Percentiles rank a stretch among this genome's conserved stretches.
Evolutionary conservation across 768 basidiomycete genomes (phyloP).

Genomic region (Tulasnella sp.): DNA sequence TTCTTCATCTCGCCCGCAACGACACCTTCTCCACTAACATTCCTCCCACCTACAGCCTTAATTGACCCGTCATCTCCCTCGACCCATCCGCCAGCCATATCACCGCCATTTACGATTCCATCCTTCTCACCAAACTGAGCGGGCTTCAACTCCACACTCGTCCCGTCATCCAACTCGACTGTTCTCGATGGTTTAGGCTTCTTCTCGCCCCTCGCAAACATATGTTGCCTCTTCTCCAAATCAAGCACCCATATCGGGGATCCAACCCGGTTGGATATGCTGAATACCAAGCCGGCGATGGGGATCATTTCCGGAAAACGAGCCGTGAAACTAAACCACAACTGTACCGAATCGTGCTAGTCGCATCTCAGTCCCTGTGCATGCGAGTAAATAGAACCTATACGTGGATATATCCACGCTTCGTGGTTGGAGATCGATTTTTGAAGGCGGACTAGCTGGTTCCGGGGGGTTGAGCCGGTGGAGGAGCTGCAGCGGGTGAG

Average conservation of each 20-base stretch:
- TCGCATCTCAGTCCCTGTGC: not conserved
- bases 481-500: not conserved
- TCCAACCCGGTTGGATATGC: constrained; percentile 83
- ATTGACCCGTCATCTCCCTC: constrained; percentile 8
- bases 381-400: not conserved
- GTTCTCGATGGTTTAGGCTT: constrained; percentile 31
- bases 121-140: not conserved
- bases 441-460: too few relatives aligned
- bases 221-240: constrained; percentile 44
- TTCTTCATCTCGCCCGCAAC: constrained; percentile 2
- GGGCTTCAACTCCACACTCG: constrained; percentile 2
- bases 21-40: not conserved
- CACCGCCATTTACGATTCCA: not conserved
- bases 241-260: constrained; percentile 91
- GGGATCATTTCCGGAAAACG: constrained; percentile 73
- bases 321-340: constrained; percentile 73
- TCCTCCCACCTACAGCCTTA: not conserved
- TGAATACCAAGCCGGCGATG: constrained; percentile 74
- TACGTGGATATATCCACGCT: not conserved
- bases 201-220: constrained; percentile 38
- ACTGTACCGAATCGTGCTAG: constrained; percentile 42
- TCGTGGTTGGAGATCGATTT: not conserved
- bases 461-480: not conserved
- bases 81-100: constrained; percentile 17
- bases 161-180: constrained; percentile 12